Conservation (phyloP, 257 asterid genomes). For the Penstemon newberryi region DNA sequence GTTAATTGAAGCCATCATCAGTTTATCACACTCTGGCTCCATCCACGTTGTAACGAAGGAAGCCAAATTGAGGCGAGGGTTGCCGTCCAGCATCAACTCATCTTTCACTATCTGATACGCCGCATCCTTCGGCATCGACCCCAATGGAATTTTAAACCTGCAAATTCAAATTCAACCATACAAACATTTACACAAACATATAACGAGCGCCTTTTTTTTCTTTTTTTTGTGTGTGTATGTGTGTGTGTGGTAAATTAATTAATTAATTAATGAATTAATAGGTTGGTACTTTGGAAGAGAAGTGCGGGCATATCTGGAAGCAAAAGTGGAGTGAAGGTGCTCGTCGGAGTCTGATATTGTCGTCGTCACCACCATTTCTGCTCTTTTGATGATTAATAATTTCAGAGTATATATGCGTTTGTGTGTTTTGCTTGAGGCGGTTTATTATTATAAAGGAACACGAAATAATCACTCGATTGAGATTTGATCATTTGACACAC, state of each 20-base stretch:
- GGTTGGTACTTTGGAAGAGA: slow-evolving; percentile 56
- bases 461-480: too few relatives aligned
- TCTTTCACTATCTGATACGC: slow-evolving; percentile 74
- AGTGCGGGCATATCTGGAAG: slow-evolving; percentile 59
- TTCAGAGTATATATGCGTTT: too few relatives aligned
- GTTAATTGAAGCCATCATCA: slow-evolving; percentile 57
- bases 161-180: not conserved
- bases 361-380: slow-evolving; percentile 37
- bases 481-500: too few relatives aligned
- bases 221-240: not conserved
- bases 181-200: not conserved
- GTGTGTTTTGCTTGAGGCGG: too few relatives aligned
- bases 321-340: slow-evolving; percentile 52
- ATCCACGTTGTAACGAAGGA: slow-evolving; percentile 84
- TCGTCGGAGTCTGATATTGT: slow-evolving; percentile 37
- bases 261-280: not conserved
- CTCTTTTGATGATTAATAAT: not conserved
- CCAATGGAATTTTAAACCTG: slow-evolving; percentile 54
- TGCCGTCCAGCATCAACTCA: slow-evolving; percentile 75
- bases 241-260: not conserved
- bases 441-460: too few relatives aligned
- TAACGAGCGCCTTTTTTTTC: too few relatives aligned
- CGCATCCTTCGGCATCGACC: slow-evolving; percentile 69
- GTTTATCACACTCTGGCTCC: slow-evolving; percentile 79
- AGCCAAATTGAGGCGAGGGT: slow-evolving; percentile 73